phyloP scores from a whole-genome alignment of 2,329 filamentous ascomycete species.

The Colletotrichum sp. region DNA sequence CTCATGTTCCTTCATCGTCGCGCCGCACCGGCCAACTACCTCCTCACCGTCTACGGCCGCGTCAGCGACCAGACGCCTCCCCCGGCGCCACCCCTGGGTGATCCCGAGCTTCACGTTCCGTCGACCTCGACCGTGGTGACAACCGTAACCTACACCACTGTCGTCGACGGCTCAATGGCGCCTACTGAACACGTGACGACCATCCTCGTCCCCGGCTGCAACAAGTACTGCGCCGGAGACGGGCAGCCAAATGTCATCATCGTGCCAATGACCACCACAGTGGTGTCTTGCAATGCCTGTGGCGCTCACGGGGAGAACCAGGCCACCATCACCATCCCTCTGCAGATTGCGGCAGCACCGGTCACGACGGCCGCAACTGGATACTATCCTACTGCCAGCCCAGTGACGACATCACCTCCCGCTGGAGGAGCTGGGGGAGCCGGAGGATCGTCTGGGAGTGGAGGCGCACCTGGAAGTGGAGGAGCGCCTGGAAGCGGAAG shows the following conservation, averaged over 20 bases:
- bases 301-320: constrained; percentile 33
- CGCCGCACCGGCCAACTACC: constrained; percentile 30
- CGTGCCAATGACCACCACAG: constrained; percentile 31
- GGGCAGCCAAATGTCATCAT: constrained; percentile 1
- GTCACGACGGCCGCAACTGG: constrained; percentile 13
- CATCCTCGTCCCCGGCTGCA: constrained; percentile 25
- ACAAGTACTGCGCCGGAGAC: constrained; percentile 23
- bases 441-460: background rate
- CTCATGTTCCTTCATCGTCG: constrained; percentile 24
- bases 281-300: constrained; percentile 33
- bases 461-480: background rate
- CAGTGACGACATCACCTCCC: background rate
- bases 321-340: constrained; percentile 38
- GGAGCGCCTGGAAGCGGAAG: background rate
- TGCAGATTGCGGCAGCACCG: constrained; percentile 10
- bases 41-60: constrained; percentile 50
- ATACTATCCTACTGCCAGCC: background rate
- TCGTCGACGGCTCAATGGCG: constrained; percentile 38
- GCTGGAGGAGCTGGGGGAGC: background rate
- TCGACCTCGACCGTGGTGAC: constrained; percentile 12
- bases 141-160: constrained; percentile 35
- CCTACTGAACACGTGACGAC: constrained; percentile 36
- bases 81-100: constrained; percentile 34
- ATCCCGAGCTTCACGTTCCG: constrained; percentile 31
- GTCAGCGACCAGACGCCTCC: constrained; percentile 31